These are phyloP conservation scores for Daldinia caldariorum DNA, from an alignment of 495 filamentous ascomycete species.

Conservation along the genomic window DNA sequence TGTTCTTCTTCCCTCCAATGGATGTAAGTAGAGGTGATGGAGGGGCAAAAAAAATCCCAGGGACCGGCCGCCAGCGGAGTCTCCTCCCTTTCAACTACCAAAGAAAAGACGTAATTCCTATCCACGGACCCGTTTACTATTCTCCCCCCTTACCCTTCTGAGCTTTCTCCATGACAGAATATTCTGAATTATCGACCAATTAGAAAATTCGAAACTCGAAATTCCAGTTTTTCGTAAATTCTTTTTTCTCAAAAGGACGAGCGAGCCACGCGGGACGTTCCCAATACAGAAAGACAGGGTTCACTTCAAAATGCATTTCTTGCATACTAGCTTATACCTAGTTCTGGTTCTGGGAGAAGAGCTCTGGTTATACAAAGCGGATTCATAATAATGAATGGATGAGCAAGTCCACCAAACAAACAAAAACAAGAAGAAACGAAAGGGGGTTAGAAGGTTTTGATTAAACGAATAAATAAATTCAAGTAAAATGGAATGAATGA, in stretches of 20 bases:
- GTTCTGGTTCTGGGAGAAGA: conserved; percentile 10
- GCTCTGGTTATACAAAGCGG: conserved; percentile 9
- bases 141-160: conserved; percentile 38
- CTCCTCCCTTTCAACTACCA: conserved; percentile 29
- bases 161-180: conserved; percentile 23
- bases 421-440: conserved; percentile 9
- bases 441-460: conserved; percentile 4
- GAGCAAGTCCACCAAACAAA: background rate
- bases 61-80: conserved; percentile 27
- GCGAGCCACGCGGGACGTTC: conserved; percentile 22
- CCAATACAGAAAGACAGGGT: conserved; percentile 38
- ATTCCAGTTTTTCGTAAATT: conserved; percentile 33
- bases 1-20: background rate
- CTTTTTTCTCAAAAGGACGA: conserved; percentile 19
- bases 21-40: conserved; percentile 8
- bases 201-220: conserved; percentile 37
- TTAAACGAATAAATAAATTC: conserved; percentile 3
- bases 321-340: conserved; percentile 28
- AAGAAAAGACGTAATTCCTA: conserved; percentile 26
- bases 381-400: conserved; percentile 4
- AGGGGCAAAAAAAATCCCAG: conserved; percentile 27
- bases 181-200: conserved; percentile 45
- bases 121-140: conserved; percentile 13
- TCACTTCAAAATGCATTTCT: conserved; percentile 36
- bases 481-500: conserved; percentile 14